Conservation (phyloP, 495 filamentous ascomycete genomes). For the Penicillium paradoxum region DNA sequence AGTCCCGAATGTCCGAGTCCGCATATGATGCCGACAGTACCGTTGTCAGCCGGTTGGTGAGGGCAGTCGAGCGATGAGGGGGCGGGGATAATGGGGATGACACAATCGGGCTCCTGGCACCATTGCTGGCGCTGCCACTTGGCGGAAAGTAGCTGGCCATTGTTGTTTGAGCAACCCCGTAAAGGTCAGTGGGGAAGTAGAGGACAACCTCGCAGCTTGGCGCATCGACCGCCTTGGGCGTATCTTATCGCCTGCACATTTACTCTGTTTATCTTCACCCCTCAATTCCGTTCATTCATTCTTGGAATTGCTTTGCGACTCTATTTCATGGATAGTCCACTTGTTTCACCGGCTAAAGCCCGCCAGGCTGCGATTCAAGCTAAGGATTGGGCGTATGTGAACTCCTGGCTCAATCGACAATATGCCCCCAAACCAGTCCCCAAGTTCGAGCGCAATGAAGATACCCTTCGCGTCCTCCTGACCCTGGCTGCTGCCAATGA, state of each 20-base stretch:
- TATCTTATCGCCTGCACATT: conserved; percentile 21
- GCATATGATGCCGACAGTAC: conserved; percentile 90
- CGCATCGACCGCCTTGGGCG: conserved; percentile 20
- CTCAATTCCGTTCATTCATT: neutral
- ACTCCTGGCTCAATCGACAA: conserved; percentile 70
- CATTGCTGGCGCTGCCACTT: conserved; percentile 26
- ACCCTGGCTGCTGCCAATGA: conserved; percentile 75
- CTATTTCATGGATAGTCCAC: conserved; percentile 37
- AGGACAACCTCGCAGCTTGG: conserved; percentile 15
- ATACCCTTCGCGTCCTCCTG: conserved; percentile 73
- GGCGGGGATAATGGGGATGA: conserved; percentile 33
- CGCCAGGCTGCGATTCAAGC: conserved; percentile 50
- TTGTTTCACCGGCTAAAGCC: conserved; percentile 45
- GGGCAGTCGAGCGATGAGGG: conserved; percentile 51
- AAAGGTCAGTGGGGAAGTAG: conserved; percentile 13
- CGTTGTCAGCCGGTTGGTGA: conserved; percentile 71
- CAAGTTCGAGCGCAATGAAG: conserved; percentile 76
- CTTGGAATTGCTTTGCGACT: conserved; percentile 4
- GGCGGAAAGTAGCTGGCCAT: conserved; percentile 44
- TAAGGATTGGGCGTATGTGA: conserved; percentile 84
- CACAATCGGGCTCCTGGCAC: conserved; percentile 22
- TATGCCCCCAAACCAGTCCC: conserved; percentile 59
- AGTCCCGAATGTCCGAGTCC: conserved; percentile 86
- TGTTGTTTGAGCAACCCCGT: conserved; percentile 11
- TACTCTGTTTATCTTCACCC: conserved; percentile 3